Evolutionary conservation across 805 yeast genomes (phyloP).

Genomic region (Torulaspora quercuum): DNA sequence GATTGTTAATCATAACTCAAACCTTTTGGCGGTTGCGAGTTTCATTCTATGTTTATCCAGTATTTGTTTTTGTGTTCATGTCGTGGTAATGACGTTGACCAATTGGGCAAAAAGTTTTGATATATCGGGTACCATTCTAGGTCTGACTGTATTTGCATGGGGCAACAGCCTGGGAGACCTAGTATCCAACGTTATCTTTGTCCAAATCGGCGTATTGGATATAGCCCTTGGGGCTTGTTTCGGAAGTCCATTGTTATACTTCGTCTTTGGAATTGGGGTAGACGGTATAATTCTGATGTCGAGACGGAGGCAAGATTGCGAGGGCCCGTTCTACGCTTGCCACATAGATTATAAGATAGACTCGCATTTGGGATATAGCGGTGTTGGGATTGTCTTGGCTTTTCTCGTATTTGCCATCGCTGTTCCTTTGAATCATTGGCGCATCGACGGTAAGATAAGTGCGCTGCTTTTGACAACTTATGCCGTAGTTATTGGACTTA

Average conservation of each 20-base stretch:
- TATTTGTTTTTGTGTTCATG: slow-evolving; percentile 46
- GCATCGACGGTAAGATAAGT: slow-evolving; percentile 44
- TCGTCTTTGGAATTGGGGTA: slow-evolving; percentile 75
- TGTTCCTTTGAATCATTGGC: slow-evolving; percentile 48
- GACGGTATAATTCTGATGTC: slow-evolving; percentile 54
- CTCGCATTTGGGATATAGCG: slow-evolving; percentile 38
- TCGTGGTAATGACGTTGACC: slow-evolving; percentile 59
- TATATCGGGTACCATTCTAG: slow-evolving; percentile 75
- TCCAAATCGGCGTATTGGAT: slow-evolving; percentile 74
- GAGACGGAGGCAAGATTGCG: slow-evolving; percentile 4
- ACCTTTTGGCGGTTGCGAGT: slow-evolving; percentile 47
- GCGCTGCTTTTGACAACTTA: slow-evolving; percentile 24
- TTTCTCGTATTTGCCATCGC: slow-evolving; percentile 39
- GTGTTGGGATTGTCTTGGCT: slow-evolving; percentile 41
- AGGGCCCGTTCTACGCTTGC: slow-evolving; percentile 9
- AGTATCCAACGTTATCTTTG: slow-evolving; percentile 76
- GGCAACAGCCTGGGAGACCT: slow-evolving; percentile 93
- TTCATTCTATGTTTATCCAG: slow-evolving; percentile 64
- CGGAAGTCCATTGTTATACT: slow-evolving; percentile 83
- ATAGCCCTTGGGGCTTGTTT: slow-evolving; percentile 96
- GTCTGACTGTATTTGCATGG: slow-evolving; percentile 82
- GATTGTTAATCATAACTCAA: slow-evolving; percentile 8
- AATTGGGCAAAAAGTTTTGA: slow-evolving; percentile 56
- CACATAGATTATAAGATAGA: slow-evolving; percentile 40
- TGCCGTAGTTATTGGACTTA: slow-evolving; percentile 18